phyloP scores from a whole-genome alignment of 345 rosid species.

The Citrus australasica region DNA sequence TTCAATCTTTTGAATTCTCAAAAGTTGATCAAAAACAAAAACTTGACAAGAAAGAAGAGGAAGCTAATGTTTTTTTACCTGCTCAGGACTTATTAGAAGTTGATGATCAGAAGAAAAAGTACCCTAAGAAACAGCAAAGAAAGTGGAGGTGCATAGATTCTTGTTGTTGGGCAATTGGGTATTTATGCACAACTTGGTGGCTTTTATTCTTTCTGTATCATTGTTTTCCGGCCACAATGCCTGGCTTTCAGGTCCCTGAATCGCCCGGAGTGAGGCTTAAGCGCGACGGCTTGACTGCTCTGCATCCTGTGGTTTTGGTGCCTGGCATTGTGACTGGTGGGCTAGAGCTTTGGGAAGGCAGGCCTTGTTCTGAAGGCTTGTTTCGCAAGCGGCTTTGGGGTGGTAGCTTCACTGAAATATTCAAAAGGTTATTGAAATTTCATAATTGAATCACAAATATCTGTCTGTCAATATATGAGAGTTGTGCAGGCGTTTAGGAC shows the following conservation, averaged over 20 bases:
- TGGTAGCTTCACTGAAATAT: conserved; percentile 58
- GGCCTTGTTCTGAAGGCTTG: conserved; percentile 66
- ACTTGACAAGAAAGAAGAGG: conserved; percentile 21
- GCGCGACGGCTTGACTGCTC: conserved; percentile 51
- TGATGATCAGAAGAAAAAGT: conserved; percentile 5
- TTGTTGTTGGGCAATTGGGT: conserved; percentile 67
- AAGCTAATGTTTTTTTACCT: neutral
- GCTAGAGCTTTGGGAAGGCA: conserved; percentile 80
- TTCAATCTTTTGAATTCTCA: conserved; percentile 20
- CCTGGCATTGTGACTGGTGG: conserved; percentile 80
- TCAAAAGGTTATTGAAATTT: conserved; percentile 41
- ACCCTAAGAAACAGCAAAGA: conserved; percentile 17
- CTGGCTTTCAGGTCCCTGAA: conserved; percentile 51
- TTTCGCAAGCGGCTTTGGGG: conserved; percentile 80
- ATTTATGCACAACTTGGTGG: conserved; percentile 63
- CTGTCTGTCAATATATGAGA: neutral
- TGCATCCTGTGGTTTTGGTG: conserved; percentile 73
- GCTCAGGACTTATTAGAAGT: conserved; percentile 10
- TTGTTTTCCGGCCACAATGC: conserved; percentile 45
- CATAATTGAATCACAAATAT: neutral
- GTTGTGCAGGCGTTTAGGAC: neutral
- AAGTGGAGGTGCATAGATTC: conserved; percentile 53
- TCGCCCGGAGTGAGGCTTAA: conserved; percentile 50
- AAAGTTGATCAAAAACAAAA: conserved; percentile 7
- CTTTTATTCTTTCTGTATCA: conserved; percentile 49